Conservation (phyloP, 2,329 filamentous ascomycete genomes). For the Xylariaceae sp. region DNA sequence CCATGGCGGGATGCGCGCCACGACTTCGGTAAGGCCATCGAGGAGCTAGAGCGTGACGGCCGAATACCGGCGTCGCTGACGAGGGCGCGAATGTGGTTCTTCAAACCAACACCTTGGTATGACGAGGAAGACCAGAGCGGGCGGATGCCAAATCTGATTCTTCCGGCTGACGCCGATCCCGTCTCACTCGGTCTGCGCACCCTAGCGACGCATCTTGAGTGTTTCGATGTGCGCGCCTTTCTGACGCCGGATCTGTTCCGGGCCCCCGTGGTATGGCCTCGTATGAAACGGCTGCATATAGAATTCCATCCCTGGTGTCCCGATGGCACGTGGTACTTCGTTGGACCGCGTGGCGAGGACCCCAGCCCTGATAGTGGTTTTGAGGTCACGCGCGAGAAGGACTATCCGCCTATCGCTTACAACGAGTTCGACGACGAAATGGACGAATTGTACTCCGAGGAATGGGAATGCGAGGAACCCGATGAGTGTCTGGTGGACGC, state of each 20-base stretch:
- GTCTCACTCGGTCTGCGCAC: slow-evolving; percentile 21
- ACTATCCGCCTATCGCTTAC: slow-evolving; percentile 20
- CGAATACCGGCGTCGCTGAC: slow-evolving; percentile 5
- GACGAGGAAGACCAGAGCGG: slow-evolving; percentile 5
- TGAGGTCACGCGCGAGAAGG: slow-evolving; percentile 20
- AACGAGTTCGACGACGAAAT: slow-evolving; percentile 12
- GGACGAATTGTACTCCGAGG: slow-evolving; percentile 13
- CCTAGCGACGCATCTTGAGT: slow-evolving; percentile 19
- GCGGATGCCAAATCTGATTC: slow-evolving; percentile 21
- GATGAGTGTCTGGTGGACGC: slow-evolving; percentile 15
- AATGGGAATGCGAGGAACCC: slow-evolving; percentile 9
- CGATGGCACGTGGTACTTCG: slow-evolving; percentile 24
- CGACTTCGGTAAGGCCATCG: slow-evolving; percentile 19
- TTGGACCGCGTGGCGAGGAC: slow-evolving; percentile 19
- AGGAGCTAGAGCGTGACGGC: slow-evolving; percentile 15
- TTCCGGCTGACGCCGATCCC: slow-evolving; percentile 16
- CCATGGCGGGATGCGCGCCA: slow-evolving; percentile 21
- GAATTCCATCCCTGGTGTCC: slow-evolving; percentile 22
- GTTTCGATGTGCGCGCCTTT: slow-evolving; percentile 20
- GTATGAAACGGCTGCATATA: slow-evolving; percentile 13
- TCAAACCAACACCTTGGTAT: background rate
- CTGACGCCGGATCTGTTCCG: slow-evolving; percentile 14
- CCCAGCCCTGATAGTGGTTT: slow-evolving; percentile 17
- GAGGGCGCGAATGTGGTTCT: background rate
- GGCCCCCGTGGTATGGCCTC: background rate